Conservation (phyloP, 1,139 yeast species). For the Eremothecium coryli region DNA sequence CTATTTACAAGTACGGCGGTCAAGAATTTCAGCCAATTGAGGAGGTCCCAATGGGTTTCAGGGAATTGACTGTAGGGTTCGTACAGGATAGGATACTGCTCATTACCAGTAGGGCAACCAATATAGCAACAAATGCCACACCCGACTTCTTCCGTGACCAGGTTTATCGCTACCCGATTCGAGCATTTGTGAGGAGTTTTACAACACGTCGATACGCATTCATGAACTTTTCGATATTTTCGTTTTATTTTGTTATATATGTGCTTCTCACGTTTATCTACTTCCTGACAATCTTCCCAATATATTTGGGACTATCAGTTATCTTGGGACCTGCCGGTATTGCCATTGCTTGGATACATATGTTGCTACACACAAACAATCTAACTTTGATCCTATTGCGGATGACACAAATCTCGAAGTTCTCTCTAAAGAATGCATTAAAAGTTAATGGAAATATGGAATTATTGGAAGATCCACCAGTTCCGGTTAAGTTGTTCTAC, state of each 20-base stretch:
- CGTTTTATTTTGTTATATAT: constrained; percentile 17
- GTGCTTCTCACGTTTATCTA: constrained; percentile 18
- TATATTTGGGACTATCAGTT: constrained; percentile 24
- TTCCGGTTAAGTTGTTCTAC: constrained; percentile 23
- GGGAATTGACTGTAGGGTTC: constrained; percentile 10
- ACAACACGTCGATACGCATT: constrained; percentile 14
- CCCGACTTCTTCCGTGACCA: constrained; percentile 18
- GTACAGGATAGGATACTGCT: constrained; percentile 3
- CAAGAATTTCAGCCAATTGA: constrained; percentile 20
- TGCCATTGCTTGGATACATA: constrained; percentile 23
- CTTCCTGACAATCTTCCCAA: constrained; percentile 27
- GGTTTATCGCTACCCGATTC: constrained; percentile 23
- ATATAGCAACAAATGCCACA: constrained; percentile 17
- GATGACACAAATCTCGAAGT: constrained; percentile 18
- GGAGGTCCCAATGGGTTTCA: constrained; percentile 10
- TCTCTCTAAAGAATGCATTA: constrained; percentile 14
- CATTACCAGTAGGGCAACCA: constrained; percentile 9
- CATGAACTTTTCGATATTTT: constrained; percentile 12
- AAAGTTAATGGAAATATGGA: constrained; percentile 12
- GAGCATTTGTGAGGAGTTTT: constrained; percentile 17
- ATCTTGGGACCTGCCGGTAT: constrained; percentile 27
- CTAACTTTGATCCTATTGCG: constrained; percentile 28
- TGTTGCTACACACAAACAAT: constrained; percentile 25
- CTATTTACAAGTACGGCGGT: constrained; percentile 22
- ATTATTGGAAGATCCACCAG: constrained; percentile 6